Evolutionary conservation across 1,284 basidiomycete species (phyloP), one percentile per base, ranked within the genome.

Genomic region (Naganishia sp.): DNA sequence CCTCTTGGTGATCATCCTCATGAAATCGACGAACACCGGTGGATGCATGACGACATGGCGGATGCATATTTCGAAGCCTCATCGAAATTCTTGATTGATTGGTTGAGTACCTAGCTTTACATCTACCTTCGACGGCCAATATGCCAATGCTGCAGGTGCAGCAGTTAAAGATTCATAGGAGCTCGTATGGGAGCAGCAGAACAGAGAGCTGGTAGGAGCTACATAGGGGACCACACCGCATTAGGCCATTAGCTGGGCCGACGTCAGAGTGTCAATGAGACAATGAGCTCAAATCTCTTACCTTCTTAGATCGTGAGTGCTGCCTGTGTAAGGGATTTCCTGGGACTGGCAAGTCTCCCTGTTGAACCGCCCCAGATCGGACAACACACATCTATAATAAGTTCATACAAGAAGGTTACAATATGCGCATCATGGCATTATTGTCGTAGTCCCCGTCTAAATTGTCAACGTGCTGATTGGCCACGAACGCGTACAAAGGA

Each of bases 41-140:
- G 10, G 36, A 6, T 36, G 45, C 23, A 59, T 59, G 56, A 59
- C 56, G 56, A 59, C 56, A 59, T 36, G 55, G 25, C 54, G 54
- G 54, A 55, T 39, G 36, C 36, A 42, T 18, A 36, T n/a, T 55
- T 54, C 18, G 49, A 11, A 52, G 6, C 9, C 4, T 23, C n/a
- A 25, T 23, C 49, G 6, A 21, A 5, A 7, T 6, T 52, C 10
- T 52, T 28, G n/a, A 13, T 44, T 7, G 13, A 44, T 44, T n/a
- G 21, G 21, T 21, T 21, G 21, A 21, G 21, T 21, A 21, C 21
- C 21, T 21, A 21, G 21, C 21, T 21, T 21, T 21, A 21, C 21
- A 21, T 21, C 21, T 21, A 21, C 21, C 21, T 21, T 21, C 21
- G 21, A 21, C 21, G 21, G 21, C 21, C 21, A 21, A 21, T 21